Percentiles rank a stretch among this genome's conserved stretches.
Conservation (phyloP, 2,329 filamentous ascomycete species). For the Conoideocrella luteorostrata region DNA sequence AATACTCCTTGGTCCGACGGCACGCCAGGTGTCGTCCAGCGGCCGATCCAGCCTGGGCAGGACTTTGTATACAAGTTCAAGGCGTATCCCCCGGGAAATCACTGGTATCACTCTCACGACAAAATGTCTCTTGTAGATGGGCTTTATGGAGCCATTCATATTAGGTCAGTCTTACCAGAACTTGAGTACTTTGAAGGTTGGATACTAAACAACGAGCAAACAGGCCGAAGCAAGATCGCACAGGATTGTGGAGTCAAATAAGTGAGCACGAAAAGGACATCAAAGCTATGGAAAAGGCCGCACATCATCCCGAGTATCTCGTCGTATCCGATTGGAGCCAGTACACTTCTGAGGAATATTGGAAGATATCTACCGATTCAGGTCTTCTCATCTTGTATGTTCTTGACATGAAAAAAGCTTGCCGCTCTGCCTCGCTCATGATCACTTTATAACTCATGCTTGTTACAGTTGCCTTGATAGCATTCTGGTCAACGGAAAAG, state of each 20-base stretch:
- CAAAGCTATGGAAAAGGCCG: slow-evolving; percentile 9
- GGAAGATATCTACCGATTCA: background rate
- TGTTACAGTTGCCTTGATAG: slow-evolving; percentile 5
- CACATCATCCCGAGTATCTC: slow-evolving; percentile 4
- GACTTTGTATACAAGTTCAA: slow-evolving; percentile 28
- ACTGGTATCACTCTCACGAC: slow-evolving; percentile 10
- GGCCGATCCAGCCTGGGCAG: slow-evolving; percentile 28
- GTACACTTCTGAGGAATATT: slow-evolving; percentile 4
- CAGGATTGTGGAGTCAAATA: slow-evolving; percentile 3
- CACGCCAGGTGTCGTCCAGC: slow-evolving; percentile 36
- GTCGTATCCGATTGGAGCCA: slow-evolving; percentile 13
- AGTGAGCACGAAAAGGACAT: slow-evolving; percentile 5
- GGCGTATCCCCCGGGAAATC: slow-evolving; percentile 10
- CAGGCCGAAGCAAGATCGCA: slow-evolving; percentile 4
- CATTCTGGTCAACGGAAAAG: slow-evolving; percentile 8
- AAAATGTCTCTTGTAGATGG: slow-evolving; percentile 11
- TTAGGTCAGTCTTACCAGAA: background rate
- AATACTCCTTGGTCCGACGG: slow-evolving; percentile 38
- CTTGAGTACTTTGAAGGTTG: too few species aligned
- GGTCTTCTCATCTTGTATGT: too few species aligned
- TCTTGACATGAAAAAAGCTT: too few species aligned
- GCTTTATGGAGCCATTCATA: slow-evolving; percentile 9
- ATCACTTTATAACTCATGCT: too few species aligned
- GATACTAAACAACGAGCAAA: too few species aligned
- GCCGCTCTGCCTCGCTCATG: too few species aligned